phyloP scores from a whole-genome alignment of 768 basidiomycete genomes.

The Pholiota microspora region DNA sequence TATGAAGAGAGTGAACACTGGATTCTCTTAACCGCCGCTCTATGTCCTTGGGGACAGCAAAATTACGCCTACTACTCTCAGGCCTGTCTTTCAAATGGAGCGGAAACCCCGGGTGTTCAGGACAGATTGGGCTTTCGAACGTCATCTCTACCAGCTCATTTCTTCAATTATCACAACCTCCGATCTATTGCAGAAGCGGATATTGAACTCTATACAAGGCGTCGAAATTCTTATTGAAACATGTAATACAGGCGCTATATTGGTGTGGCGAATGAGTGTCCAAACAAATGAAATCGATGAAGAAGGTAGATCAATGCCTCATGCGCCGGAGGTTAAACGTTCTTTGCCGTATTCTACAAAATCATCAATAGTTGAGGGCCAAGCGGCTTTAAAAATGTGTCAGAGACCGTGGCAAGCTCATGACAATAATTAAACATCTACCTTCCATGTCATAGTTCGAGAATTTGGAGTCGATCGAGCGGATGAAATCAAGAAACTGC shows the following conservation, averaged over 20 bases:
- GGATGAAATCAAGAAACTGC: slow-evolving; percentile 79
- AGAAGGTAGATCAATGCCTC: background rate
- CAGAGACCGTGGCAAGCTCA: slow-evolving; percentile 6
- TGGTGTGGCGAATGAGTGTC: background rate
- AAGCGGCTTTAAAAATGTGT: slow-evolving; percentile 53
- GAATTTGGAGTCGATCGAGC: slow-evolving; percentile 71
- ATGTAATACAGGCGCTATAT: slow-evolving; percentile 2
- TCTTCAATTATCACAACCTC: no score
- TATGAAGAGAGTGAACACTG: no score
- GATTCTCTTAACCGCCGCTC: background rate
- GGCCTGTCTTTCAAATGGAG: background rate
- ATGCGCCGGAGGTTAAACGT: slow-evolving; percentile 21
- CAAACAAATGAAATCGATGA: background rate
- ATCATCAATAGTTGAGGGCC: slow-evolving; percentile 87
- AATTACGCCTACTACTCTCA: background rate
- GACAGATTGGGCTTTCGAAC: no score
- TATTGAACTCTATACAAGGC: background rate
- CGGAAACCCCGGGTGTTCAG: background rate
- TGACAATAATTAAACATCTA: slow-evolving; percentile 28
- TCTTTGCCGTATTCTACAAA: slow-evolving; percentile 69
- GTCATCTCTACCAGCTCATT: no score
- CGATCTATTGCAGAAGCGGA: background rate
- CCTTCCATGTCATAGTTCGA: slow-evolving; percentile 75
- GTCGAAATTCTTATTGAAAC: background rate
- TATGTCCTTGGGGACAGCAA: background rate